Conservation (phyloP, 1,139 yeast genomes). For the Taphrina pruni region DNA sequence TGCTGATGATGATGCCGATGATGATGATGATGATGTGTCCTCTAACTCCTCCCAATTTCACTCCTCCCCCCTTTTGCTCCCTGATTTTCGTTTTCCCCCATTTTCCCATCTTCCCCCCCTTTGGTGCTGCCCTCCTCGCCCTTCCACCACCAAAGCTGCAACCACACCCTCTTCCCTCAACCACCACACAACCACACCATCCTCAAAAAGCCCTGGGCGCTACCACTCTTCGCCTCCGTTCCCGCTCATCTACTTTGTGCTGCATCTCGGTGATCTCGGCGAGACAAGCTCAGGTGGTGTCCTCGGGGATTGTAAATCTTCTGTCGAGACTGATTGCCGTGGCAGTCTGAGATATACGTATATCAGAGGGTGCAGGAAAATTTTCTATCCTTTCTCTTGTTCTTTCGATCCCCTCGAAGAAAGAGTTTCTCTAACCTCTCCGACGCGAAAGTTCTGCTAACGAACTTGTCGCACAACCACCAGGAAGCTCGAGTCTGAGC, state of each 20-base stretch:
- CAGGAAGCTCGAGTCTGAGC: constrained; percentile 19
- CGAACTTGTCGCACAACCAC: constrained; percentile 1
- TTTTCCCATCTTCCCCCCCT: background rate
- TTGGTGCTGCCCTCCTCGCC: background rate
- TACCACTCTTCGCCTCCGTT: constrained; percentile 7
- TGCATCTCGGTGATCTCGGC: background rate
- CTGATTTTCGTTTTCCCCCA: constrained; percentile 4
- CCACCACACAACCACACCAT: constrained; percentile 22
- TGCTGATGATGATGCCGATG: constrained; percentile 2
- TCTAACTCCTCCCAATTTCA: constrained; percentile 1
- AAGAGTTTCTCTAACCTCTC: background rate
- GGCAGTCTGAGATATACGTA: too few species aligned
- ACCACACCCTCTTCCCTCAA: constrained; percentile 13
- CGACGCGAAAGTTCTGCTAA: constrained; percentile 13
- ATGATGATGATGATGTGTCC: too few species aligned
- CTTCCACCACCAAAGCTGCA: constrained; percentile 16
- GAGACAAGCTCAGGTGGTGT: background rate
- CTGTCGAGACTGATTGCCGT: background rate
- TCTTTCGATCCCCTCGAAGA: background rate
- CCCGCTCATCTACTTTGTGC: constrained; percentile 10
- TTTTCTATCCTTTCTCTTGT: too few species aligned
- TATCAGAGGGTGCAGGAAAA: too few species aligned
- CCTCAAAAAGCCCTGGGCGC: constrained; percentile 29
- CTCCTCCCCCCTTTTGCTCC: background rate
- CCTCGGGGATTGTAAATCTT: background rate